Percentiles rank a stretch among this genome's conserved stretches.
These are phyloP conservation scores for Penstemon eatonii DNA, from an alignment of 257 asterid species.

Conservation along the genomic window DNA sequence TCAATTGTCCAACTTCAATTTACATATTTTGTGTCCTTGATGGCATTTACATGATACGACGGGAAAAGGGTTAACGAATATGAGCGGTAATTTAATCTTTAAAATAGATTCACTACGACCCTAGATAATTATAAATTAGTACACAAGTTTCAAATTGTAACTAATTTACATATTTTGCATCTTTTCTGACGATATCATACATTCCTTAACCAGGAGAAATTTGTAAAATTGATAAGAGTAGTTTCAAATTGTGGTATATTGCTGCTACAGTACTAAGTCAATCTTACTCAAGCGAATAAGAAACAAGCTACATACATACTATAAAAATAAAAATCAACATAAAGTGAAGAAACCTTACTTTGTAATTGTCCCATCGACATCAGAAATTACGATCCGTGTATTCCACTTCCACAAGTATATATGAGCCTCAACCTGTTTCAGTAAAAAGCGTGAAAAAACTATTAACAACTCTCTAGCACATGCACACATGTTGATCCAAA, in stretches of 20 bases:
- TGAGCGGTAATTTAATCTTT: background rate
- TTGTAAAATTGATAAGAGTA: background rate
- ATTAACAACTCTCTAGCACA: constrained; percentile 8
- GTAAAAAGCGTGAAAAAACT: constrained; percentile 13
- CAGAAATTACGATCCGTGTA: constrained; percentile 92
- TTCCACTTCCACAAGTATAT: constrained; percentile 99
- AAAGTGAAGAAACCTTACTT: constrained; percentile 51
- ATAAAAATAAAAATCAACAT: constrained; percentile 1
- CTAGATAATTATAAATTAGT: background rate
- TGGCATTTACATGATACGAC: constrained; percentile 12
- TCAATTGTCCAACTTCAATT: background rate
- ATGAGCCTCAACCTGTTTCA: constrained; percentile 94
- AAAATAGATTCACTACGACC: background rate
- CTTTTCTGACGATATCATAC: background rate
- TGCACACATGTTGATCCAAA: constrained; percentile 23
- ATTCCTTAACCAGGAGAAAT: background rate
- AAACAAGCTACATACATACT: background rate
- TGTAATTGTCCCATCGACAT: constrained; percentile 98
- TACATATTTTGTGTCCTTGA: constrained; percentile 9
- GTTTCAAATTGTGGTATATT: background rate
- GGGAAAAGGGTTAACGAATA: constrained; percentile 9
- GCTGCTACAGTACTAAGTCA: background rate
- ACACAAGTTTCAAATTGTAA: background rate
- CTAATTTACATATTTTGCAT: background rate
- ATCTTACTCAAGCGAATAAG: background rate